Evolutionary conservation across 2,329 filamentous ascomycete genomes (phyloP), one percentile per base, ranked within the genome.

Genomic region (Exophiala spinifera): DNA sequence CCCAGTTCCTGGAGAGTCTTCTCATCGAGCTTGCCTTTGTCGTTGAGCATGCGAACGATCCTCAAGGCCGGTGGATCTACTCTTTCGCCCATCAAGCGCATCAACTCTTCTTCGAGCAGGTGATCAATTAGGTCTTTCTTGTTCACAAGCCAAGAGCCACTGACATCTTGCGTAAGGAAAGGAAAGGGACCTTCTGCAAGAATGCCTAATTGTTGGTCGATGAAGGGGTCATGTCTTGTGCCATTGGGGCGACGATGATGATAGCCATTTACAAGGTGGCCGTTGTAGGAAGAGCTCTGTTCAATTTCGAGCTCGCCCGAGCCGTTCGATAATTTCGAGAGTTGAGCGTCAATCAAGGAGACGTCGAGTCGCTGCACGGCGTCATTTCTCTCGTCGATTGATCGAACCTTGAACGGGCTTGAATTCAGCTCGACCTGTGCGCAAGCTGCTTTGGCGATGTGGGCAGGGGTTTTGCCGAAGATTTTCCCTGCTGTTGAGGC

Each of bases 11-110:
- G 87, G 11, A 96, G 79, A 57, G 88, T 86, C 71, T 95, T 95
- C 71, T 99, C 94, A 62, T 97, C 92, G n/a, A 97, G 78, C 67
- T 94, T 96, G 49, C 94, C 94, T 67, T 91, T 90, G 55, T 88
- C 85, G 36, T 87, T 82, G 17, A 99, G 51, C 51, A 97, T 90
- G 17, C 90, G 87, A 17, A 91, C 81, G n/a, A 99, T 77, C 7
- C 92, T 88, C 15, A 92, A 80, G 7, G 56, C 52, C 20, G 61
- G 59, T 40, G 48, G 49, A 21, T 51, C 39, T 21, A 61, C 25
- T 34, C 49, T 53, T 42, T 61, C 57, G 14, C 54, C 50, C 36
- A 63, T 86, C 39, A 91, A 86, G 13, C 85, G 84, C 69, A 96
- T 90, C 25, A 97, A 76, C 68, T 96, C 90, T 4, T 81, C 74